Evolutionary conservation across 2,329 filamentous ascomycete genomes (phyloP).

Genomic region (Fusarium cicatricum): DNA sequence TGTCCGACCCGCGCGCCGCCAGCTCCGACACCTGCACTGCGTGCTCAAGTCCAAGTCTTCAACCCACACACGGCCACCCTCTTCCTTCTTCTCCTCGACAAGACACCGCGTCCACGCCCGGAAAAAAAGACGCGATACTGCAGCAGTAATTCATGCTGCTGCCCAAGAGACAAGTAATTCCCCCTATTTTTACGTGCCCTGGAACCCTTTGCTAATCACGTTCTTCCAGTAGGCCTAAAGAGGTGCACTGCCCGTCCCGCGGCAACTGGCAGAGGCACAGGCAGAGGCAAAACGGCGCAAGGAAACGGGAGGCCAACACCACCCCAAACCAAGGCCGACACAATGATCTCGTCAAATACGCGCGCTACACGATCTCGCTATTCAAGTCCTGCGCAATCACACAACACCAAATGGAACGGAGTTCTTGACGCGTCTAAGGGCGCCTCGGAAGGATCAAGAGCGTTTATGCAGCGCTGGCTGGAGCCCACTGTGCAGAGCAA

Average conservation of each 20-base stretch:
- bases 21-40: constrained; percentile 31
- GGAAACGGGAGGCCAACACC: constrained; percentile 20
- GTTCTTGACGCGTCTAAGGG: constrained; percentile 50
- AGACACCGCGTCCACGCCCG: constrained; percentile 45
- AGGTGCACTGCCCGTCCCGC: constrained; percentile 44
- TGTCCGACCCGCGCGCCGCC: constrained; percentile 35
- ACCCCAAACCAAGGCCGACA: constrained; percentile 22
- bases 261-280: constrained; percentile 33
- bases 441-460: constrained; percentile 50
- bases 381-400: constrained; percentile 59
- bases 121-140: constrained; percentile 43
- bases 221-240: constrained; percentile 39
- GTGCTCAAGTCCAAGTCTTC: constrained; percentile 27
- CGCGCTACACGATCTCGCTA: constrained; percentile 64
- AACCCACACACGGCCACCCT: constrained; percentile 38
- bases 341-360: constrained; percentile 54
- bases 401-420: constrained; percentile 43
- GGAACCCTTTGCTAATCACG: constrained; percentile 25
- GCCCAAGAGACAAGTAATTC: constrained; percentile 42
- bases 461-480: constrained; percentile 65
- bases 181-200: constrained; percentile 1
- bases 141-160: constrained; percentile 46
- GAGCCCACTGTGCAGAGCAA: constrained; percentile 66
- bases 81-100: constrained; percentile 35
- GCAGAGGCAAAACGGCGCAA: constrained; percentile 14